Evolutionary conservation across 2,329 filamentous ascomycete species (phyloP), one percentile per base, ranked within the genome.

Genomic region (Penicillium corylophilum): DNA sequence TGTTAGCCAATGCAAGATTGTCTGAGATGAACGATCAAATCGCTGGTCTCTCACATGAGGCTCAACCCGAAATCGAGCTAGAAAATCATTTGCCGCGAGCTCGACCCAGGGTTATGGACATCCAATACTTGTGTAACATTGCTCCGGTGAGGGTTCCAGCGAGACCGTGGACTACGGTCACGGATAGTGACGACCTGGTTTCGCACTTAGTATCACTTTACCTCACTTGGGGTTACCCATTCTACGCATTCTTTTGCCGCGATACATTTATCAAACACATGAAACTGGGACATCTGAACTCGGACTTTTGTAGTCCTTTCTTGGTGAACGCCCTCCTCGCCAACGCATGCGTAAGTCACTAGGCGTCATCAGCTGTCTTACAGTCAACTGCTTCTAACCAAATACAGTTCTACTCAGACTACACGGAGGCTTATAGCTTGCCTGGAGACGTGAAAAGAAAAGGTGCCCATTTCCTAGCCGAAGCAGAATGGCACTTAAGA

Each of bases 251-350:
- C 23, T 54, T 70, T 10, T 60, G 65, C 43, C 57, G 60, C 8
- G 62, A 67, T 10, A n/a, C 63, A 1, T 70, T 72, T 46, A 46
- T 71, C 8, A 51, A 58, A 36, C 65, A 64, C 33, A 71, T 72
- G 67, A 51, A 50, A 42, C 29, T 51, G 3, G 60, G 59, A 3
- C 46, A 66, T 22, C 22, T 60, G 12, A 46, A 52, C 8, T 62
- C 62, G 1, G 51, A 53, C 7, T 68, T 60, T 43, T 70, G 67
- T 48, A 67, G 65, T 16, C 62, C 67, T 0, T 59, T 70, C 13
- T 51, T 71, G 2, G 66, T 71, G 4, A 67, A 70, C 33, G 56
- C 55, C 5, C 56, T 71, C 7, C 50, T 68, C n/a, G 59, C 64
- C 16, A 49, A 57, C 23, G 62, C 61, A 20, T 65, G 55, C 44